Evolutionary conservation across 2,329 filamentous ascomycete species (phyloP).

Genomic region (Atkinsonella texensis): DNA sequence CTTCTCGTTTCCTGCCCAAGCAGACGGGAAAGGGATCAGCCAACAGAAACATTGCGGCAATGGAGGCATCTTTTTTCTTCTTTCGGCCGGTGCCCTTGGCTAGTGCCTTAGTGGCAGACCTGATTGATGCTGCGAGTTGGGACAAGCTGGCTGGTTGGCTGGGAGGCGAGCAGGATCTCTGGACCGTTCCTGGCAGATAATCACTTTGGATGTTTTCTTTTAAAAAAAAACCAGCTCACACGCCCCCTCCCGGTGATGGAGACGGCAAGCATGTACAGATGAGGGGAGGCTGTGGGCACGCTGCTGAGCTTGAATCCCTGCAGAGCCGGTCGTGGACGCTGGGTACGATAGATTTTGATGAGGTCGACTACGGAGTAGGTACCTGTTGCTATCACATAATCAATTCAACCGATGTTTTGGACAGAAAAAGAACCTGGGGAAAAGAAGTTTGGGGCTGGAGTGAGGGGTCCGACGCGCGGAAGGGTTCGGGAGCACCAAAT

Average conservation of each 20-base stretch:
- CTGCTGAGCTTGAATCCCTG: not conserved
- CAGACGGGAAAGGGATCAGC: not conserved
- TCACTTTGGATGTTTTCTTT: not conserved
- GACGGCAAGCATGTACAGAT: constrained; percentile 2
- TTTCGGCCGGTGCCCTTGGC: not conserved
- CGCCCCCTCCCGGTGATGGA: constrained; percentile 4
- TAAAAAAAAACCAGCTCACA: not conserved
- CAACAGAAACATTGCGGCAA: not conserved
- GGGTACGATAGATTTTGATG: not conserved
- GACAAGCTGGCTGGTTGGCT: not conserved
- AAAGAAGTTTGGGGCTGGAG: not conserved
- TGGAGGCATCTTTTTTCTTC: not conserved
- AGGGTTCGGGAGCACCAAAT: not conserved
- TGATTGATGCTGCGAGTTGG: not conserved
- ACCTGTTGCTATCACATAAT: not conserved
- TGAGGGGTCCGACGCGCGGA: not conserved
- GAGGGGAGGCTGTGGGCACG: not conserved
- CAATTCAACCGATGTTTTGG: not conserved
- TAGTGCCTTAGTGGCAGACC: not conserved
- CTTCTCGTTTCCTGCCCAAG: not conserved
- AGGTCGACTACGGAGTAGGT: not conserved
- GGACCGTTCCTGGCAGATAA: constrained; percentile 1
- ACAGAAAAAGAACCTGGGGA: not conserved
- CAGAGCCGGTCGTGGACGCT: not conserved
- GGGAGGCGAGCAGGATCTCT: not conserved